These are phyloP conservation scores for Sporothrix protearum DNA, from an alignment of 2,329 filamentous ascomycete genomes.

Conservation along the genomic window DNA sequence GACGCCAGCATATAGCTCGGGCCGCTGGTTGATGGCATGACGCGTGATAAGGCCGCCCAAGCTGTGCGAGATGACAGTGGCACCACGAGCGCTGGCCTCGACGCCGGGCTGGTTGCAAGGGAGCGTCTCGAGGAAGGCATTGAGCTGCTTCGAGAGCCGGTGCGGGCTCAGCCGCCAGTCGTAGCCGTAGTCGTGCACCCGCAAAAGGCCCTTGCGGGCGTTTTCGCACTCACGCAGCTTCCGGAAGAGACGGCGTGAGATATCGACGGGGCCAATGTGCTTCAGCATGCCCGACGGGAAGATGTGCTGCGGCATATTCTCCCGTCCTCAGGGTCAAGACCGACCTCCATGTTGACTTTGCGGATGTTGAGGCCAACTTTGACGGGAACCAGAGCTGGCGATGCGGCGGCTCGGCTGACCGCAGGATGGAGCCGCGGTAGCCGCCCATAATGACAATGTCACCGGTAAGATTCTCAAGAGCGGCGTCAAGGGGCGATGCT, in stretches of 20 bases:
- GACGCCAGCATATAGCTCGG: conserved; percentile 81
- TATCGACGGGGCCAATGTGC: conserved; percentile 87
- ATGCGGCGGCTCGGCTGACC: conserved; percentile 75
- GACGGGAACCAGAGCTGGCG: conserved; percentile 89
- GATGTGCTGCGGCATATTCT: conserved; percentile 76
- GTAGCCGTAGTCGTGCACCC: conserved; percentile 88
- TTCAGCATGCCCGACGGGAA: conserved; percentile 85
- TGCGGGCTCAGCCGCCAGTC: conserved; percentile 89
- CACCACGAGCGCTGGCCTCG: conserved; percentile 53
- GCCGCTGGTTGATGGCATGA: conserved; percentile 79
- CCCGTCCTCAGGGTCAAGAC: conserved; percentile 73
- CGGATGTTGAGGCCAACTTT: conserved; percentile 89
- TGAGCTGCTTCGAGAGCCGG: conserved; percentile 67
- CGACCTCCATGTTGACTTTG: conserved; percentile 87
- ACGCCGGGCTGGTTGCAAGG: conserved; percentile 62
- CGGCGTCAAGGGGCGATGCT: conserved; percentile 40
- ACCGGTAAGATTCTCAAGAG: conserved; percentile 67
- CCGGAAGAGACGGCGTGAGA: conserved; percentile 77
- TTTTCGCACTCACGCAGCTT: conserved; percentile 72
- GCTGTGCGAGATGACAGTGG: conserved; percentile 79
- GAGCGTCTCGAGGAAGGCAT: conserved; percentile 67
- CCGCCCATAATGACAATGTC: conserved; percentile 87
- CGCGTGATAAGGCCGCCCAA: conserved; percentile 84
- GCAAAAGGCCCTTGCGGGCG: conserved; percentile 63
- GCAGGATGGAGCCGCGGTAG: conserved; percentile 84